Evolutionary conservation across 805 yeast genomes (phyloP).

Genomic region (Suhomyces sp.): DNA sequence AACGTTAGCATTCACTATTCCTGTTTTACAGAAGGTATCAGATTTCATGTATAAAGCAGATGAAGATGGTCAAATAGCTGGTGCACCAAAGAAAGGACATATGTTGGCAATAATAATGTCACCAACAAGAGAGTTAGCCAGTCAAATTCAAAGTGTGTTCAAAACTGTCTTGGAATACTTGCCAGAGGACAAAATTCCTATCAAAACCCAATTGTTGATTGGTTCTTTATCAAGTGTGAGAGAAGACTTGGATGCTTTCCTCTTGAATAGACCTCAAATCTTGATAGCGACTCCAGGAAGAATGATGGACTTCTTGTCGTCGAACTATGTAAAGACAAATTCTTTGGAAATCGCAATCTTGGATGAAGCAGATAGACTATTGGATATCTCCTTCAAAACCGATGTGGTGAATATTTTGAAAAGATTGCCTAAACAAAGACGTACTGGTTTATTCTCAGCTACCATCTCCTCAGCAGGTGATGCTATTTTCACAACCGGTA

Average conservation of each 20-base stretch:
- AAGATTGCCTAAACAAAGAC: slow-evolving; percentile 80
- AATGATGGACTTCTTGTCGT: slow-evolving; percentile 66
- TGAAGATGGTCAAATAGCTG: slow-evolving; percentile 20
- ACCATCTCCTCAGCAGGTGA: slow-evolving; percentile 82
- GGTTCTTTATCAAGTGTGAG: slow-evolving; percentile 63
- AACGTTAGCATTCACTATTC: slow-evolving; percentile 85
- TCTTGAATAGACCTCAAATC: slow-evolving; percentile 62
- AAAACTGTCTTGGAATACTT: slow-evolving; percentile 55
- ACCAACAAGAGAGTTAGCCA: slow-evolving; percentile 70
- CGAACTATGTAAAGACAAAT: slow-evolving; percentile 55
- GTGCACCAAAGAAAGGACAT: slow-evolving; percentile 56
- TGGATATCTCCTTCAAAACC: slow-evolving; percentile 72
- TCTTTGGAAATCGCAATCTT: slow-evolving; percentile 73
- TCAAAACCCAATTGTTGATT: slow-evolving; percentile 61
- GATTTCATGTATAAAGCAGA: slow-evolving; percentile 23
- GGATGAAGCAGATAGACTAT: slow-evolving; percentile 90
- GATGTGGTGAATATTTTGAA: slow-evolving; percentile 69
- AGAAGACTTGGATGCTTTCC: slow-evolving; percentile 66
- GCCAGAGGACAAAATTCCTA: slow-evolving; percentile 45
- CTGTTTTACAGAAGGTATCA: slow-evolving; percentile 68
- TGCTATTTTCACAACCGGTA: slow-evolving; percentile 79
- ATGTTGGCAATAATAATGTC: slow-evolving; percentile 72
- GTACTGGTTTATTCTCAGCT: slow-evolving; percentile 94
- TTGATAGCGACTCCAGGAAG: slow-evolving; percentile 94
- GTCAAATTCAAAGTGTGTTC: slow-evolving; percentile 70